phyloP scores from a whole-genome alignment of 805 yeast genomes.

The Yarrowia phangngaensis region DNA sequence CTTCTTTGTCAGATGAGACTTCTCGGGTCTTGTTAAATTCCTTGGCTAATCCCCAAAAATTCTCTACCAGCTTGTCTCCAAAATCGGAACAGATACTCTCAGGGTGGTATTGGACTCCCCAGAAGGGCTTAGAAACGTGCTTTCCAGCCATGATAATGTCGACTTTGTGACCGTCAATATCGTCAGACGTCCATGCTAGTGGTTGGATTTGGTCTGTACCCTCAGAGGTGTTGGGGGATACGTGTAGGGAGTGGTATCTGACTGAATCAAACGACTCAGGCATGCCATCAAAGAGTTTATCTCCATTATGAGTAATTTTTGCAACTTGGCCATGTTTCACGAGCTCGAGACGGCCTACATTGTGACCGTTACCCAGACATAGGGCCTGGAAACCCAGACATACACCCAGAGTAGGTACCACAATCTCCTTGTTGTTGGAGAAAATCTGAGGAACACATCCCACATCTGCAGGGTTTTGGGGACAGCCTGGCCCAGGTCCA shows the following conservation, averaged over 20 bases:
- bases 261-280: conserved; percentile 59
- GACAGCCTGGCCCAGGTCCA: conserved; percentile 98
- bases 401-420: conserved; percentile 77
- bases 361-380: conserved; percentile 58
- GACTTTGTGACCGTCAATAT: conserved; percentile 33
- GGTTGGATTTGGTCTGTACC: conserved; percentile 13
- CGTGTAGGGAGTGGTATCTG: conserved; percentile 83
- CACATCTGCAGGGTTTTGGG: conserved; percentile 56
- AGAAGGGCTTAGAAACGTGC: conserved; percentile 62
- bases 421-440: conserved; percentile 38
- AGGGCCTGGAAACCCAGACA: conserved; percentile 91
- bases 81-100: conserved; percentile 80
- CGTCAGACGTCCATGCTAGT: conserved; percentile 57
- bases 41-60: conserved; percentile 56
- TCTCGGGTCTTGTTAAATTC: conserved; percentile 32
- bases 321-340: conserved; percentile 87
- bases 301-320: conserved; percentile 41
- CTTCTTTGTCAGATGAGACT: not conserved
- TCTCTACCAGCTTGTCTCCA: conserved; percentile 58
- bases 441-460: conserved; percentile 66
- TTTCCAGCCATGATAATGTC: conserved; percentile 73
- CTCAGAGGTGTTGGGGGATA: conserved; percentile 33
- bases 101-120: conserved; percentile 96
- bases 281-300: conserved; percentile 45
- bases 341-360: conserved; percentile 49